phyloP scores from a whole-genome alignment of 352 stramenopile species.

The Plasmopara viticola region DNA sequence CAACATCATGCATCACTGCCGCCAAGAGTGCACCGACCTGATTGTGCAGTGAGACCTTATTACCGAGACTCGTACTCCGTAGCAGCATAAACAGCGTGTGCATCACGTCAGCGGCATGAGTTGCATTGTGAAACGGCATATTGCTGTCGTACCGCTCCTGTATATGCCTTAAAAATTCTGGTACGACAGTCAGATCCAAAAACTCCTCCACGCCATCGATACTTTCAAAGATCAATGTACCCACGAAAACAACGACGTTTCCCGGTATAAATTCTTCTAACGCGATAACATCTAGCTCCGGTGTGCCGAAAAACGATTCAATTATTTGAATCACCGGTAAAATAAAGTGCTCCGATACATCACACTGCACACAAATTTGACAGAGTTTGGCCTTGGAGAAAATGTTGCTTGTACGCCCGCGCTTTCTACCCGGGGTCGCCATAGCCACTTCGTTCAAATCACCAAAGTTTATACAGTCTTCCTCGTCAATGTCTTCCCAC shows the following conservation, averaged over 20 bases:
- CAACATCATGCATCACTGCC: slow-evolving; percentile 76
- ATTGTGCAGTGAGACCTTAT: slow-evolving; percentile 54
- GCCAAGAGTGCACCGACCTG: slow-evolving; percentile 67
- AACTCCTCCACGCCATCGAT: slow-evolving; percentile 49
- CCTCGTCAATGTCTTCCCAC: slow-evolving; percentile 38
- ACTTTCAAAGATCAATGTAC: slow-evolving; percentile 64
- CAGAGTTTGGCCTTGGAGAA: slow-evolving; percentile 46
- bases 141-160: slow-evolving; percentile 52
- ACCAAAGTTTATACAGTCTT: slow-evolving; percentile 24
- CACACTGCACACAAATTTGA: slow-evolving; percentile 42
- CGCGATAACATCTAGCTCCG: slow-evolving; percentile 59
- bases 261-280: slow-evolving; percentile 55
- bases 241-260: slow-evolving; percentile 62
- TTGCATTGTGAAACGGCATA: slow-evolving; percentile 80
- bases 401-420: slow-evolving; percentile 33
- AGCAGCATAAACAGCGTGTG: slow-evolving; percentile 75
- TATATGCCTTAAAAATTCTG: slow-evolving; percentile 49
- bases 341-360: slow-evolving; percentile 34
- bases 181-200: slow-evolving; percentile 48
- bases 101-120: slow-evolving; percentile 74
- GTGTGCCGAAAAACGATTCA: slow-evolving; percentile 50
- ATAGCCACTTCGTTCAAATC: slow-evolving; percentile 42
- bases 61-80: slow-evolving; percentile 41
- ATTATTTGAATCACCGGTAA: slow-evolving; percentile 48
- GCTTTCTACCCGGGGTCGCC: slow-evolving; percentile 39